Base-by-base conservation (phyloP, 805 yeast species). In the Dipodascus geniculatus region DNA sequence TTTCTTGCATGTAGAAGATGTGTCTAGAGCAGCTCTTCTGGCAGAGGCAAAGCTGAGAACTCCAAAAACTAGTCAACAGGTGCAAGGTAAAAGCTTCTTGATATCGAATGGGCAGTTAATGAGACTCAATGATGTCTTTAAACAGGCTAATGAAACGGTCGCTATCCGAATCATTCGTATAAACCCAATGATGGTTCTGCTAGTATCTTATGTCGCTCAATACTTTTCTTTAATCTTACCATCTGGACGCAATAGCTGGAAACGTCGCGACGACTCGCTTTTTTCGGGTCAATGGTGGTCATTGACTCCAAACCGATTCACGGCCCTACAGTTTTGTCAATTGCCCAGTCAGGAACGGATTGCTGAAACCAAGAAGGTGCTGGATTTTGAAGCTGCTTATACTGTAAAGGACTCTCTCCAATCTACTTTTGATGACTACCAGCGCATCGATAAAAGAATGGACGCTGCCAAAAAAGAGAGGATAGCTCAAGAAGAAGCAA, bases 21-120 rank as follows among this genome's bases (percentile, higher is more conserved):
- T 65, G 55, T 65, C 74, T 65, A 53, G 78, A 71, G 53, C 76
- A 65, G 58, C 76, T 73, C 23, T 79, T 68, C 60, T 75, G 65
- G 55, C 61, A 11, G 67, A 63, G 52, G 54, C 57, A 44, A 51
- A 50, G 47, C 57, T 62, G 23, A 51, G 57, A 22, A 63, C 62
- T 51, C 64, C 64, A 22, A 52, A 49, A 1, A 55, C 65, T 1
- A 54, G 54, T 8, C 42, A 17, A 1, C 17, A 51, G 22, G 54
- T 50, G 52, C 22, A 44, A 23, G 58, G 59, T 20, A 22, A 49
- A 11, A 48, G 53, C 38, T 61, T 58, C 51, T 55, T 61, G 2
- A 53, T 64, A 1, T 57, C 57, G 17, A 57, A 59, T 17, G 47
- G 48, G 16, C 58, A 58, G 49, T 51, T 56, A 22, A 64, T 65